Evolutionary conservation across 345 rosid species (phyloP), one percentile per base, ranked within the genome.

Genomic region (Corchorus capsularis): DNA sequence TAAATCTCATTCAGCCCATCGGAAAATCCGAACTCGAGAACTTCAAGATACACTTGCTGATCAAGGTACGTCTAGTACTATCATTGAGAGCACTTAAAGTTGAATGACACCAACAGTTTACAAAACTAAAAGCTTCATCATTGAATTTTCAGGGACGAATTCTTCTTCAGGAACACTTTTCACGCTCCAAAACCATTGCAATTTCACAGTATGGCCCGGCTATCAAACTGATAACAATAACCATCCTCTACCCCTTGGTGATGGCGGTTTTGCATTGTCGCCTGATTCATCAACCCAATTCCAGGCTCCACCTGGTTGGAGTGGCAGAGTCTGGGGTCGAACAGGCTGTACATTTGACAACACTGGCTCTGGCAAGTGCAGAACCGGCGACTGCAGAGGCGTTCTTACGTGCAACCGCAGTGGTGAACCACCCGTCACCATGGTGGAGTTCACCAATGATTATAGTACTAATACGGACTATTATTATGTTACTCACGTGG

Each of bases 241-340:
- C n/a, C n/a, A n/a, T n/a, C n/a, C n/a, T n/a, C n/a, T n/a, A 86
- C 75, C 86, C 89, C 3, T 89, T 92, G 98, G 96, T 11, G 89
- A 81, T 16, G 98, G 97, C 16, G 97, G 95, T 8, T 89, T 93
- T 81, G 72, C 79, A 8, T 57, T 94, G 27, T 52, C 87, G 2
- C 82, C 97, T 0, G 89, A 90, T 14, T 77, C 87, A 4, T 88
- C 93, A 16, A 71, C 74, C 80, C 83, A 84, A 46, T 73, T 93
- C 75, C 81, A 86, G 1, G 94, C 92, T 49, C 98, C 98, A 1
- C 81, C 85, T 0, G 85, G 89, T 49, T 94, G 98, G 98, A 91
- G 98, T 2, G 98, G 98, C 37, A 85, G 98, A 0, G 83, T 94
- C 81, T 93, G 98, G 98, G 92, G 85, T 10, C 85, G 98, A 73